Percentiles rank a stretch among this genome's conserved stretches.
phyloP scores from a whole-genome alignment of 2,329 filamentous ascomycete genomes.

The Clarireedia paspali region DNA sequence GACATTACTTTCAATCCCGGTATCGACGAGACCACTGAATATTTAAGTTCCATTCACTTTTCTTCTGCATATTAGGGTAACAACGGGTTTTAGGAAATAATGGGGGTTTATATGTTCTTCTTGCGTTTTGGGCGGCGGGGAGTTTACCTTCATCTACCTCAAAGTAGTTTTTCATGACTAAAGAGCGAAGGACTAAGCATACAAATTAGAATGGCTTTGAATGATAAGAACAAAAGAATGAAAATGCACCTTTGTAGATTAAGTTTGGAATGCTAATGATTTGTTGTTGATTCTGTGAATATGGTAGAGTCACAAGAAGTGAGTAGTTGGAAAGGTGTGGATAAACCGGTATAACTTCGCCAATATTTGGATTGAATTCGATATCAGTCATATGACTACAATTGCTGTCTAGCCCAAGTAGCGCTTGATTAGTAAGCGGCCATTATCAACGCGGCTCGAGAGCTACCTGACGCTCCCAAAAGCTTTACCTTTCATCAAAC shows the following conservation, averaged over 20 bases:
- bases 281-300: not conserved
- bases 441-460: conserved; percentile 7
- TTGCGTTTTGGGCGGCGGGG: not conserved
- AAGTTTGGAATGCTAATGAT: not conserved
- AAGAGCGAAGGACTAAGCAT: conserved; percentile 5
- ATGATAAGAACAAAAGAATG: conserved; percentile 3
- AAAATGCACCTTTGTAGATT: conserved; percentile 6
- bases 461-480: conserved; percentile 7
- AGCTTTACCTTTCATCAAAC: conserved; percentile 2
- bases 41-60: conserved; percentile 4
- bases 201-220: conserved; percentile 7
- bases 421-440: not conserved
- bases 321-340: too few species aligned
- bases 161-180: not conserved
- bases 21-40: not conserved
- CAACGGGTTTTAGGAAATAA: conserved; percentile 1
- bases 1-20: not conserved
- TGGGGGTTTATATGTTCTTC: not conserved
- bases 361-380: not conserved
- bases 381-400: not conserved
- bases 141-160: not conserved
- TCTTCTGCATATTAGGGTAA: conserved; percentile 9
- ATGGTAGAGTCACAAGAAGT: too few species aligned
- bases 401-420: not conserved
- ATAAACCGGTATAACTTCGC: too few species aligned